Percentiles rank a stretch among this genome's conserved stretches.
Conservation (phyloP, 345 rosid genomes). For the Hibiscus syriacus region DNA sequence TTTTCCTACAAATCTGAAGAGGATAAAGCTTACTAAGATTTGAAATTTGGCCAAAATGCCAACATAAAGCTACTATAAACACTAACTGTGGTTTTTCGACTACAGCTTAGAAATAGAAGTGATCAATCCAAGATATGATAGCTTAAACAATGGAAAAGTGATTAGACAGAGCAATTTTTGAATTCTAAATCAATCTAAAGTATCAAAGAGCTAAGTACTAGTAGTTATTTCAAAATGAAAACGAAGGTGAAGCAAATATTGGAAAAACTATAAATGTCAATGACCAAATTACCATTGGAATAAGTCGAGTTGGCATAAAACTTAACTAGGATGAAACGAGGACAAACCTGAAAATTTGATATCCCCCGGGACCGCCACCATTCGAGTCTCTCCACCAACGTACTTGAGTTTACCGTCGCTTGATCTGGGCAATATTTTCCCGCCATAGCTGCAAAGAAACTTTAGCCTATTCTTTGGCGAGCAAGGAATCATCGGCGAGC, state of each 20-base stretch:
- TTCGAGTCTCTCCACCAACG: conserved; percentile 90
- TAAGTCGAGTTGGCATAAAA: too few relatives aligned
- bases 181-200: background rate
- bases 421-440: conserved; percentile 69
- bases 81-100: too few relatives aligned
- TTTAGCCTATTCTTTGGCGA: conserved; percentile 33
- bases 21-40: too few relatives aligned
- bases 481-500: too few relatives aligned
- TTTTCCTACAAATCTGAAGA: background rate
- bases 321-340: background rate
- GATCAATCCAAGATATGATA: background rate
- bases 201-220: too few relatives aligned
- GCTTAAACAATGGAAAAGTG: background rate
- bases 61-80: too few relatives aligned
- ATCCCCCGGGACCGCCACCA: conserved; percentile 52
- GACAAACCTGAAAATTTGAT: conserved; percentile 49
- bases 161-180: background rate
- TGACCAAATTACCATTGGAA: background rate
- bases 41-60: too few relatives aligned
- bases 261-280: too few relatives aligned
- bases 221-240: too few relatives aligned
- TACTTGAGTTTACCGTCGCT: conserved; percentile 70
- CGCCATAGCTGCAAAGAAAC: conserved; percentile 83
- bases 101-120: background rate
- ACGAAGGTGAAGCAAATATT: too few relatives aligned